Base-by-base conservation (phyloP, 352 stramenopile genomes). In the Globisporangium iwayamae region DNA sequence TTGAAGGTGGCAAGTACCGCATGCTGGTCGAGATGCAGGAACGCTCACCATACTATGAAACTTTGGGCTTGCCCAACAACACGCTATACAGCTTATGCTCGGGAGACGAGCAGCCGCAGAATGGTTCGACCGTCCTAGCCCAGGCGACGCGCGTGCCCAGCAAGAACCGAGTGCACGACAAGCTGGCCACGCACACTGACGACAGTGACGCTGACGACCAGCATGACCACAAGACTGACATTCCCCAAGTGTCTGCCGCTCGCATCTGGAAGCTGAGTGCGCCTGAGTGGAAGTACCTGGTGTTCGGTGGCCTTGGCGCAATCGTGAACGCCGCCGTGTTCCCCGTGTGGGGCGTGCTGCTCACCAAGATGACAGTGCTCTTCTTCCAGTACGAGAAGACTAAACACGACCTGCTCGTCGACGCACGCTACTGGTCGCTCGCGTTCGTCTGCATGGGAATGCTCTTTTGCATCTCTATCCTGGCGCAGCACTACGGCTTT, bases 401-500 rank as follows among this genome's bases (percentile, higher is more conserved):
- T 1, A 68, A 73, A 22, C 41, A 75, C 57, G 76, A 81, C 18
- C 73, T 88, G 79, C 63, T 71, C 14, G 57, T 61, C 11, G 61
- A 75, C 13, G 75, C 73, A 5, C 60, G 71, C 13, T 72, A 78
- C 46, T 75, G 62, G 55, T 75, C 68, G 1, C 47, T 74, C 3
- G 66, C 59, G 7, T 78, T 82, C 43, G 11, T 85, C 6, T 16
- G 25, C 14, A 58, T 91, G 6, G 78, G 63, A 8, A 43, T 83
- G 2, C 55, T 75, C 0, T 86, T 78, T 36, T 69, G 64, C 16
- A 13, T 69, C 5, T 79, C 75, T 2, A 79, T 73, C 30, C 61
- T 79, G 10, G 67, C 70, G 16, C 70, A 88, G 56, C 38, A 83
- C 50, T 86, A 83, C 48, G 69, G 74, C 18, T 91, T 91, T 45